phyloP scores from a whole-genome alignment of 2,329 filamentous ascomycete species.

The Fusarium sp. region DNA sequence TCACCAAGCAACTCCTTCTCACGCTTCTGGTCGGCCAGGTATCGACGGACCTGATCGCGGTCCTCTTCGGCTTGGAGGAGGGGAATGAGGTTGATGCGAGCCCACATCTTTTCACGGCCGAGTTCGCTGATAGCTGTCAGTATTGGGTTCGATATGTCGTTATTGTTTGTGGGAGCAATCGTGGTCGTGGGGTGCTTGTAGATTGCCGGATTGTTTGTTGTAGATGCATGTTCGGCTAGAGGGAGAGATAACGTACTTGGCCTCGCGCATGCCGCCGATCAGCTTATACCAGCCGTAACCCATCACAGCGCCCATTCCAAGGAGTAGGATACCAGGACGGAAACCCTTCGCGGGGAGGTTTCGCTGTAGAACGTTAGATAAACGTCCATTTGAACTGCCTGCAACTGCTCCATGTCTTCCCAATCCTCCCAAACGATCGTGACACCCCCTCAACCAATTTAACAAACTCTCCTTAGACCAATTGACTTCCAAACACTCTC shows the following conservation, averaged over 20 bases:
- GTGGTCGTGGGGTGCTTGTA: background rate
- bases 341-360: constrained; percentile 94
- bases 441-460: accelerated
- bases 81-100: constrained; percentile 92
- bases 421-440: background rate
- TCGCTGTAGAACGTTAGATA: constrained; percentile 66
- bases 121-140: constrained; percentile 72
- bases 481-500: background rate
- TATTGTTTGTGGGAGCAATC: too few relatives aligned
- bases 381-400: background rate
- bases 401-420: background rate
- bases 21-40: constrained; percentile 85
- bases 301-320: constrained; percentile 82
- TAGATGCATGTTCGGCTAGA: background rate
- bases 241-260: constrained; percentile 73
- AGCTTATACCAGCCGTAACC: constrained; percentile 90
- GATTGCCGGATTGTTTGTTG: background rate
- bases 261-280: constrained; percentile 84
- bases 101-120: constrained; percentile 97
- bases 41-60: constrained; percentile 88
- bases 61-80: constrained; percentile 96
- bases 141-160: background rate
- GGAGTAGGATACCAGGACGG: constrained; percentile 80
- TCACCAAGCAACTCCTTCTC: constrained; percentile 91
- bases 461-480: background rate